These are phyloP conservation scores for Exophiala xenobiotica DNA, from an alignment of 2,329 filamentous ascomycete genomes.

Conservation along the genomic window DNA sequence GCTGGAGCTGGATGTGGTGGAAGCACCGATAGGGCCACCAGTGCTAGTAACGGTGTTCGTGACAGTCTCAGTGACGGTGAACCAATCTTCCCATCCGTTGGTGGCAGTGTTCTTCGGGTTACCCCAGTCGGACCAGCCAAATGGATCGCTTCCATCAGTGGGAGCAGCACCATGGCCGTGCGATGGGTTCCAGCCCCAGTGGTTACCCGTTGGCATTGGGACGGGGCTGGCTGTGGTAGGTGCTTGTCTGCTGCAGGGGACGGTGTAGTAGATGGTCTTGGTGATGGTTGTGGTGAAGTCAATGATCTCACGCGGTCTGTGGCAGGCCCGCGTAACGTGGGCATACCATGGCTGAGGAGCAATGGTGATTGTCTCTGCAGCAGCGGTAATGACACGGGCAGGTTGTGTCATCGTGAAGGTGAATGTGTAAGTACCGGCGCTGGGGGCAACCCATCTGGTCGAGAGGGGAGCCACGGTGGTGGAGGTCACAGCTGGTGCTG, in stretches of 20 bases:
- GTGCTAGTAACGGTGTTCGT: constrained; percentile 5
- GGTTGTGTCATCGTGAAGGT: constrained; percentile 24
- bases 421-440: constrained; percentile 23
- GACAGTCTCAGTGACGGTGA: constrained; percentile 1
- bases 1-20: background rate
- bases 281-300: constrained; percentile 27
- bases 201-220: constrained; percentile 16
- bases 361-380: constrained; percentile 20
- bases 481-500: constrained; percentile 13
- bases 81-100: constrained; percentile 16
- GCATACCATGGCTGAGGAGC: constrained; percentile 22
- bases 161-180: background rate
- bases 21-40: constrained; percentile 1
- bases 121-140: constrained; percentile 19
- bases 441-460: constrained; percentile 17
- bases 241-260: constrained; percentile 16
- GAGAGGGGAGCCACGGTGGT: constrained; percentile 10
- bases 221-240: constrained; percentile 14
- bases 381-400: constrained; percentile 4
- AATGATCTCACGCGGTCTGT: constrained; percentile 16
- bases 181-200: background rate
- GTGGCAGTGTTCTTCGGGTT: constrained; percentile 8
- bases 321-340: constrained; percentile 18
- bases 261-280: constrained; percentile 22
- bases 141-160: constrained; percentile 1